These are phyloP conservation scores for Podaxis sp. DNA, from an alignment of 768 basidiomycete species.

Conservation along the genomic window DNA sequence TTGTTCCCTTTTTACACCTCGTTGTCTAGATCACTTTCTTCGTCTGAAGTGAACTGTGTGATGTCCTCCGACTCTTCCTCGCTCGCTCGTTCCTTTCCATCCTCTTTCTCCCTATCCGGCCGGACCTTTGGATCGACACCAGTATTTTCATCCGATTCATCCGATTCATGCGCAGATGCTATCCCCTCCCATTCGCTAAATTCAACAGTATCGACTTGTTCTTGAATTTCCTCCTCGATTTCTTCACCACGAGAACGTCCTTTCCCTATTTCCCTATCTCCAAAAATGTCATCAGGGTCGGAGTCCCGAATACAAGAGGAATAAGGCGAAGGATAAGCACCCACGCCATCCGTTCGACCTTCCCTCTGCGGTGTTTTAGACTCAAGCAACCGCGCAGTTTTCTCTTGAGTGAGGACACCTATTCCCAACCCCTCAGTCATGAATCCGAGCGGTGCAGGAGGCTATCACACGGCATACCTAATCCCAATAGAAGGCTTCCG, in stretches of 20 bases:
- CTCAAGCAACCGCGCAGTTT: background rate
- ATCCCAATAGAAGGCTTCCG: background rate
- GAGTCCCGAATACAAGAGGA: background rate
- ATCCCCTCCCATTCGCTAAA: background rate
- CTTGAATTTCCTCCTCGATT: no score
- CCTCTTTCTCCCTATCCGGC: no score
- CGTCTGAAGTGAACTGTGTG: no score
- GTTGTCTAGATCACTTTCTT: no score
- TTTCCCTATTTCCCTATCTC: background rate
- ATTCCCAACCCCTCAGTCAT: background rate
- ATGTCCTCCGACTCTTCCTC: no score
- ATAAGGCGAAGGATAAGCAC: background rate
- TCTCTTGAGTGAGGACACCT: slow-evolving; percentile 6
- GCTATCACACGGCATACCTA: background rate
- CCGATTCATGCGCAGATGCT: no score
- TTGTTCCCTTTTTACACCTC: no score
- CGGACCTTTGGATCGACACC: no score
- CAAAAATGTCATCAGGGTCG: background rate
- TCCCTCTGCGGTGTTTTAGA: background rate
- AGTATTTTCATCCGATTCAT: no score
- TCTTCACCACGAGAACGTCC: no score
- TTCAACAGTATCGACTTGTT: no score
- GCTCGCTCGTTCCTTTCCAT: no score
- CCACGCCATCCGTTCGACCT: background rate
- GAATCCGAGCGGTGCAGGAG: background rate